phyloP scores from a whole-genome alignment of 2,329 filamentous ascomycete genomes.

The Dothideomycetidae sp. region DNA sequence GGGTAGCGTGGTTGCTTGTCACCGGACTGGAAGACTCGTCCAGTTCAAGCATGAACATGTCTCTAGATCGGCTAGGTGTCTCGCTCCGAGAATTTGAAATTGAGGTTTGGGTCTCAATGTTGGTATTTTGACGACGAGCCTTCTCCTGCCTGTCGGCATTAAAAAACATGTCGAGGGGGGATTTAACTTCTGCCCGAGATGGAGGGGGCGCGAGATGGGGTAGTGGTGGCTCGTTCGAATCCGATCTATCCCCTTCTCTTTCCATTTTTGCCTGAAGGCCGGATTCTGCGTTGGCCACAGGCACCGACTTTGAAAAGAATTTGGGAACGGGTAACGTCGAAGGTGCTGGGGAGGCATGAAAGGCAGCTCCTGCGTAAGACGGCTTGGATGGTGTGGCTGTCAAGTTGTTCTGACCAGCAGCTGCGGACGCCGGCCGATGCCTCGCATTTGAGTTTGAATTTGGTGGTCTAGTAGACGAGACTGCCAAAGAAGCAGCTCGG shows the following conservation, averaged over 20 bases:
- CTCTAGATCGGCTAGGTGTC: slow-evolving; percentile 6
- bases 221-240: slow-evolving; percentile 18
- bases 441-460: slow-evolving; percentile 16
- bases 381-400: slow-evolving; percentile 31
- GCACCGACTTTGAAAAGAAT: slow-evolving; percentile 65
- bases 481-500: slow-evolving; percentile 9
- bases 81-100: slow-evolving; percentile 5
- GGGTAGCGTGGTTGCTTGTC: slow-evolving; percentile 16
- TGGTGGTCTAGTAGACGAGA: slow-evolving; percentile 1
- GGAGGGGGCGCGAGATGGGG: slow-evolving; percentile 8
- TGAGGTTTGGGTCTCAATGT: slow-evolving; percentile 1
- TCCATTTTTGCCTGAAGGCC: slow-evolving; percentile 31
- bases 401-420: slow-evolving; percentile 26
- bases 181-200: slow-evolving; percentile 40
- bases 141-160: slow-evolving; percentile 70
- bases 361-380: slow-evolving; percentile 83
- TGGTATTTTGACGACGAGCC: slow-evolving; percentile 33
- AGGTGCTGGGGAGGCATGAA: slow-evolving; percentile 85
- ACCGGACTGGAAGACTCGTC: slow-evolving; percentile 36
- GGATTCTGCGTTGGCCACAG: slow-evolving; percentile 43
- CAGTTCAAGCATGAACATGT: slow-evolving; percentile 54
- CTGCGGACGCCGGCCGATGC: slow-evolving; percentile 28
- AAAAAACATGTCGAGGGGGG: slow-evolving; percentile 82
- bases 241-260: slow-evolving; percentile 25
- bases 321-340: slow-evolving; percentile 82